Evolutionary conservation across 1,284 basidiomycete species (phyloP).

Genomic region (Golubevia sp.): DNA sequence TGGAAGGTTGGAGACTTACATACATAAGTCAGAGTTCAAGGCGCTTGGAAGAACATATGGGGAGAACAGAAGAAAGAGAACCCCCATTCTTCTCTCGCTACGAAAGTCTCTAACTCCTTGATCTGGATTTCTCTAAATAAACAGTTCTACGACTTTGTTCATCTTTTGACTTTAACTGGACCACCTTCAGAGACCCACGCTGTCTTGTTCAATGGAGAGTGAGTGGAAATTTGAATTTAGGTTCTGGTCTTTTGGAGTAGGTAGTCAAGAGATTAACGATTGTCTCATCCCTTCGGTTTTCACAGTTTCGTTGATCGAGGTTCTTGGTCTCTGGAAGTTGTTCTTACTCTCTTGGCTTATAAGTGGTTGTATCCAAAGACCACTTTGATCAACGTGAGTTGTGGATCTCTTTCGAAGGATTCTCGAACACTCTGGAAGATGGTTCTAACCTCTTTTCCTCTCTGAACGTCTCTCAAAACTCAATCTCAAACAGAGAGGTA

Average conservation of each 20-base stretch:
- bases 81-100: too few species aligned
- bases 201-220: slow-evolving; percentile 51
- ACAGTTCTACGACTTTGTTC: slow-evolving; percentile 86
- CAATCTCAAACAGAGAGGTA: slow-evolving; percentile 85
- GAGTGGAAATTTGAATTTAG: too few species aligned
- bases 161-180: slow-evolving; percentile 84
- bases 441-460: slow-evolving; percentile 11
- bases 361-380: slow-evolving; percentile 71
- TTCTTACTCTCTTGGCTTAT: slow-evolving; percentile 88
- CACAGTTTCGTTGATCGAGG: slow-evolving; percentile 78
- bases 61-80: too few species aligned
- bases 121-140: slow-evolving; percentile 12
- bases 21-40: too few species aligned
- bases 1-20: too few species aligned
- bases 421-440: background rate
- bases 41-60: too few species aligned
- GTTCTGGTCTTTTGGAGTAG: too few species aligned
- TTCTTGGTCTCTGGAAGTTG: slow-evolving; percentile 96
- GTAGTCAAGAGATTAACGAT: too few species aligned
- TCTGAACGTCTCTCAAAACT: slow-evolving; percentile 83
- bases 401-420: too few species aligned
- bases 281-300: too few species aligned
- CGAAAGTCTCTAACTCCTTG: too few species aligned
- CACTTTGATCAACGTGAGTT: slow-evolving; percentile 38
- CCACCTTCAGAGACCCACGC: slow-evolving; percentile 45